Conservation (phyloP, 73 alveolate species). For the Uronychia setigera region DNA sequence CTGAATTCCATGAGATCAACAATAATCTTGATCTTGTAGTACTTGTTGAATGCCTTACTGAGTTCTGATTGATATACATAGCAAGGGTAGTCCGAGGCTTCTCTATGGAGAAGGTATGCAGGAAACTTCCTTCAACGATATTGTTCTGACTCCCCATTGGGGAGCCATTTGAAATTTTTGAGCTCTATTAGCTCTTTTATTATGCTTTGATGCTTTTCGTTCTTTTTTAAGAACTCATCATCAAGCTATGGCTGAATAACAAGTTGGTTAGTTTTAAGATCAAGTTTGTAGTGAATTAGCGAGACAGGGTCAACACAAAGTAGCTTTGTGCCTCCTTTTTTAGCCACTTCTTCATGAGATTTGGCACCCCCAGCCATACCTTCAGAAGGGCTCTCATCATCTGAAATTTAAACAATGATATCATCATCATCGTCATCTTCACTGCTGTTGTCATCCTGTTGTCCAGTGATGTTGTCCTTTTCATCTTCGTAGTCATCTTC, state of each 20-base stretch:
- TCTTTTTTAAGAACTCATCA: slow-evolving; percentile 9
- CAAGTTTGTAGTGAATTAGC: neutral
- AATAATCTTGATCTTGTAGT: slow-evolving; percentile 43
- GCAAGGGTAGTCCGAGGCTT: slow-evolving; percentile 67
- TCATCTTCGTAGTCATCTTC: too few species aligned
- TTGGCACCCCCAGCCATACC: neutral
- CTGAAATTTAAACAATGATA: neutral
- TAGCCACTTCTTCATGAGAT: neutral
- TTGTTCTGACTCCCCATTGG: slow-evolving; percentile 56
- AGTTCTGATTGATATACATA: slow-evolving; percentile 67
- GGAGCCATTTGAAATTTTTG: slow-evolving; percentile 52
- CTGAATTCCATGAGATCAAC: slow-evolving; percentile 68
- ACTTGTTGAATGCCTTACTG: slow-evolving; percentile 82
- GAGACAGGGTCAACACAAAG: slow-evolving; percentile 28
- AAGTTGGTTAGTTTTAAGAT: slow-evolving; percentile 4
- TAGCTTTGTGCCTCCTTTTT: neutral
- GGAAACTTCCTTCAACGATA: slow-evolving; percentile 69
- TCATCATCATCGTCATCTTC: neutral
- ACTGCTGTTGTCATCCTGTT: neutral
- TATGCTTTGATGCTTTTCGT: slow-evolving; percentile 2
- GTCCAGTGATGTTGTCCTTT: too few species aligned
- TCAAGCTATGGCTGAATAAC: neutral
- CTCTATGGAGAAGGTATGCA: slow-evolving; percentile 47
- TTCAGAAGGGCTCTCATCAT: neutral
- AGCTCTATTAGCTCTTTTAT: slow-evolving; percentile 45